Base-by-base conservation (phyloP, 805 yeast genomes). In the Starmerella floricola region DNA sequence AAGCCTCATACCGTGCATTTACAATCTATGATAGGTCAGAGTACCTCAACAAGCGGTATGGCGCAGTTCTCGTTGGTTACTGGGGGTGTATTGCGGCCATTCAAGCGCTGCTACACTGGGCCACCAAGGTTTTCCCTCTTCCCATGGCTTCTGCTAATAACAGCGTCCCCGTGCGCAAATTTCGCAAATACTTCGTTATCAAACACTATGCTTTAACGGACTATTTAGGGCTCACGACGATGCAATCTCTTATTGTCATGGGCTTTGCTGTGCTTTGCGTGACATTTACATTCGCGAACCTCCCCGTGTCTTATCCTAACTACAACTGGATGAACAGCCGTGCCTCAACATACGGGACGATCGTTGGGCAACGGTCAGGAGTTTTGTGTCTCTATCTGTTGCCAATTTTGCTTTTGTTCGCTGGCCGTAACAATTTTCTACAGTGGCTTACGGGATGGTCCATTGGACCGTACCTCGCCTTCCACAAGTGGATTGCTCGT, bases 351-450 rank as follows among this genome's bases (percentile, higher is more conserved):
- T 44, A 34, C 27, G 35, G 43, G 18, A 13, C 31, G 6, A 18
- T 2, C 20, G 17, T 42, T n/a, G 52, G 54, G 8, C 28, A 30
- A 31, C 42, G 55, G 4, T 27, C 52, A 3, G 51, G 50, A 8
- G 45, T 31, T 6, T 20, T 51, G n/a, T 18, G 35, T 10, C 26
- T 52, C 16, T 49, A 49, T 17, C 48, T 56, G 21, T 4, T 53
- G 19, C 63, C 63, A 1, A 32, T 57, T 15, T 36, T 58, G 31
- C 40, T 55, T 17, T 26, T 58, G 26, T 58, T 81, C 58, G 83
- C 84, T 12, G 79, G 81, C 21, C 65, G 88, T 55, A 81, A 82
- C 58, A 82, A 79, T 55, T 71, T 81, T 30, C 63, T 81, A 55
- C 69, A 71, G 49, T 65, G 63, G 55, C 40, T 78, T 10, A 70